phyloP scores from a whole-genome alignment of 805 yeast species.

The Candida maesae region DNA sequence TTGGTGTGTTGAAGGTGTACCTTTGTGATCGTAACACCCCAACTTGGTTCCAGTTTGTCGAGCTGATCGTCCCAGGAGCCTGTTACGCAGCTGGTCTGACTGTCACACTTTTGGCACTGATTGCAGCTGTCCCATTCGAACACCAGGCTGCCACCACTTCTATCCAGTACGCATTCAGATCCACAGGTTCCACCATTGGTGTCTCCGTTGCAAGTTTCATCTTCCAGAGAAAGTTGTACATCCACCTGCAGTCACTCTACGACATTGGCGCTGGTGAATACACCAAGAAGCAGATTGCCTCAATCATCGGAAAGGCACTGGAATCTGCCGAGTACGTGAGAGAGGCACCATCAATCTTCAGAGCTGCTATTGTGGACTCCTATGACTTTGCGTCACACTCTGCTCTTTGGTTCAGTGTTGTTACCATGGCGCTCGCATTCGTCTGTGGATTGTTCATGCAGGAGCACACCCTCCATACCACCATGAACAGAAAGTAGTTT shows the following conservation, averaged over 20 bases:
- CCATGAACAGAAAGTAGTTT: conserved; percentile 37
- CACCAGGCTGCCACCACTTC: conserved; percentile 86
- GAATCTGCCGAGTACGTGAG: conserved; percentile 48
- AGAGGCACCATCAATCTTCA: conserved; percentile 43
- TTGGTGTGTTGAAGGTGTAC: conserved; percentile 43
- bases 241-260: conserved; percentile 26
- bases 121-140: conserved; percentile 65
- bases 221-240: conserved; percentile 47
- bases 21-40: conserved; percentile 23
- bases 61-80: conserved; percentile 53
- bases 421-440: conserved; percentile 39
- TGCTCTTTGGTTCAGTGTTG: conserved; percentile 44
- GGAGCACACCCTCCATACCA: conserved; percentile 53
- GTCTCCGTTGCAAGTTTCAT: conserved; percentile 66
- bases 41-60: conserved; percentile 37
- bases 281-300: conserved; percentile 18
- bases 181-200: conserved; percentile 84
- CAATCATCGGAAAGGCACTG: conserved; percentile 40
- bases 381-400: conserved; percentile 48
- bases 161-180: conserved; percentile 82
- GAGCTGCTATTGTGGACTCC: conserved; percentile 37
- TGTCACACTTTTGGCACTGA: conserved; percentile 66
- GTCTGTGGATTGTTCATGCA: conserved; percentile 42
- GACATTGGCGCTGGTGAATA: conserved; percentile 15
- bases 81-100: conserved; percentile 69